phyloP scores from a whole-genome alignment of 345 rosid genomes.

The Bretschneidera sinensis region DNA sequence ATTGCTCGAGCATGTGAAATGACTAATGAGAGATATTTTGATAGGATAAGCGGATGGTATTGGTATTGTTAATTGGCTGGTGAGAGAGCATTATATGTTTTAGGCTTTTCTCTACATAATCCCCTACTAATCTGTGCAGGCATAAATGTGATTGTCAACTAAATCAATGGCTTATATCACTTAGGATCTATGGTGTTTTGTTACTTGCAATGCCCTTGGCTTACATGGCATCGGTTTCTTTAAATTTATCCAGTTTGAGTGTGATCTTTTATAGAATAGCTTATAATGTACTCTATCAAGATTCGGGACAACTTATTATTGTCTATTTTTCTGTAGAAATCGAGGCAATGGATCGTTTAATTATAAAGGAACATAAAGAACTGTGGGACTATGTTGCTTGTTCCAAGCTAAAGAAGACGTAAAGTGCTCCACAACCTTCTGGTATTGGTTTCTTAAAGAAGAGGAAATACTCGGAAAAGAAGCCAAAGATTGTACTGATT shows the following conservation, averaged over 20 bases:
- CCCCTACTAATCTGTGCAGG: constrained; percentile 6
- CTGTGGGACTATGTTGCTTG: not conserved
- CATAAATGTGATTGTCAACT: constrained; percentile 6
- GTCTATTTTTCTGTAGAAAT: not conserved
- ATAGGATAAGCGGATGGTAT: not conserved
- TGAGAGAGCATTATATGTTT: not conserved
- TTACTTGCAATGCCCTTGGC: not conserved
- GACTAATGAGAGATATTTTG: not conserved
- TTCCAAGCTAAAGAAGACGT: not conserved
- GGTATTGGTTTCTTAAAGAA: not conserved
- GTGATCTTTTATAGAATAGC: constrained; percentile 21
- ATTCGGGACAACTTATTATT: constrained; percentile 15
- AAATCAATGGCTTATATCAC: constrained; percentile 1
- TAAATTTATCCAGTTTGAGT: constrained; percentile 5
- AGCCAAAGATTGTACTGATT: constrained; percentile 19
- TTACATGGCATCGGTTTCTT: not conserved
- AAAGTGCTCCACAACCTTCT: not conserved
- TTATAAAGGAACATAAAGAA: constrained; percentile 3
- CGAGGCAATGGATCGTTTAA: constrained; percentile 7
- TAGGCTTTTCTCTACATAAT: constrained; percentile 4
- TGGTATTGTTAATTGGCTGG: not conserved
- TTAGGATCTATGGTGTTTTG: not conserved
- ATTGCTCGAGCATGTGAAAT: not conserved
- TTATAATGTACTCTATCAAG: constrained; percentile 25
- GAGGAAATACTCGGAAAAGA: constrained; percentile 18